Base-by-base conservation (phyloP, 805 yeast species). In the Candida ovalis region DNA sequence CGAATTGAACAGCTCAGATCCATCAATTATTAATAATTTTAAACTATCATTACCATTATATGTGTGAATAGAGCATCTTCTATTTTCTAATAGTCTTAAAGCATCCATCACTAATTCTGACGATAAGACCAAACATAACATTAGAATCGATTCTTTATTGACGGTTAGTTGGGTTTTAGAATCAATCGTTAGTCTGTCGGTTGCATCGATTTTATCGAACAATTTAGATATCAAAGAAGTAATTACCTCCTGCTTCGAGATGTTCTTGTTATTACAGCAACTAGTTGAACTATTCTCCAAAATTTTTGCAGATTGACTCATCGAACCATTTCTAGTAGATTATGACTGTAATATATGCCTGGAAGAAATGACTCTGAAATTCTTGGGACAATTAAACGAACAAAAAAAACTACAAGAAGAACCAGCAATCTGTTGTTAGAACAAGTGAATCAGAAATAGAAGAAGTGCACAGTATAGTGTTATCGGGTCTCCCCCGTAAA, bases 61-160 rank as follows among this genome's bases (percentile, higher is more conserved):
- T 7, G 13, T 18, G 12, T 30, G 38, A 2, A 44, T 18, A 5
- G 8, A 30, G 17, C 42, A 38, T 3, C 17, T n/a, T 32, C 15
- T 18, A 2, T 23, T 32, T 15, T 44, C 47, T 24, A 44, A 21
- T 23, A 32, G 3, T 8, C 18, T 7, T 17, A 44, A 22, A 3
- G 43, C 17, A 15, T 32, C 21, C 28, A 32, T 15, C 9, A 44
- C 33, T 18, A 39, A 3, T 7, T 46, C 43, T 12, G 50, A 43
- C 1, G 52, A 39, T n/a, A 56, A 28, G 15, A 25, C 47, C 22
- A 52, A 32, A 15, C 51, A 47, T 15, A 56, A 43, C 17, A 57
- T 56, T 4, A 56, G 36, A 4, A 44, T 45, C 2, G 52, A 37
- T 41, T 53, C 59, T 44, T 52, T 50, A 35, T 51, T 49, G 28